Evolutionary conservation across 2,329 filamentous ascomycete species (phyloP), one percentile per base, ranked within the genome.

Genomic region (Aureobasidium zeae): DNA sequence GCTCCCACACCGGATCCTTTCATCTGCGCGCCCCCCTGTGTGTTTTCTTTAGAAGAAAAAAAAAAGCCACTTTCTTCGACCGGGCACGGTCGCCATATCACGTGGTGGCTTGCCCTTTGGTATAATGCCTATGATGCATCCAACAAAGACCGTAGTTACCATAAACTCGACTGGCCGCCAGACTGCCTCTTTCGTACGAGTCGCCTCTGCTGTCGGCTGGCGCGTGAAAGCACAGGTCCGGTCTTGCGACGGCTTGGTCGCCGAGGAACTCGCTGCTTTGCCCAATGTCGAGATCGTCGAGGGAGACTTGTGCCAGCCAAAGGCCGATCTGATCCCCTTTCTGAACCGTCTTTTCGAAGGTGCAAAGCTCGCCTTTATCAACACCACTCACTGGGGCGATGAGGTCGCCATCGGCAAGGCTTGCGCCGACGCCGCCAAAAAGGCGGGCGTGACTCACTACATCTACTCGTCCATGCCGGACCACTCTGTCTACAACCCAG

Each of bases 391-490:
- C 57, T 94, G 93, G 69, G 91, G 89, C 39, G 87, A 96, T 64
- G 91, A 98, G 69, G 74, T 91, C 47, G 79, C 81, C 28, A 93
- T 95, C 53, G 91, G 91, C 50, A 81, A 83, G 60, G 83, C 85
- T 2, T 73, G 95, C 48, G 91, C 88, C 48, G 85, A 94, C 58
- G 87, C 86, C 11, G 89, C 89, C 42, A 89, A 91, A 62, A 79
- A 75, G 55, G 83, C 82, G 28, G 80, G 84, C 37, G 77, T 96
- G 34, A 79, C 87, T 55, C 91, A 96, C 64, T 95, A 87, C 63
- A 77, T 98, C 60, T 98, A 95, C 67, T 94, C 86, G 53, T 93
- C 86, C 57, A 94, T 96, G 88, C 89, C 91, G 3, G 88, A 96
- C 56, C 88, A 96, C 63, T 81, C 83, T 12, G 77, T 82, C 30